These are phyloP conservation scores for Paracoccidioides brasiliensis DNA, from an alignment of 2,329 filamentous ascomycete genomes.

Conservation along the genomic window DNA sequence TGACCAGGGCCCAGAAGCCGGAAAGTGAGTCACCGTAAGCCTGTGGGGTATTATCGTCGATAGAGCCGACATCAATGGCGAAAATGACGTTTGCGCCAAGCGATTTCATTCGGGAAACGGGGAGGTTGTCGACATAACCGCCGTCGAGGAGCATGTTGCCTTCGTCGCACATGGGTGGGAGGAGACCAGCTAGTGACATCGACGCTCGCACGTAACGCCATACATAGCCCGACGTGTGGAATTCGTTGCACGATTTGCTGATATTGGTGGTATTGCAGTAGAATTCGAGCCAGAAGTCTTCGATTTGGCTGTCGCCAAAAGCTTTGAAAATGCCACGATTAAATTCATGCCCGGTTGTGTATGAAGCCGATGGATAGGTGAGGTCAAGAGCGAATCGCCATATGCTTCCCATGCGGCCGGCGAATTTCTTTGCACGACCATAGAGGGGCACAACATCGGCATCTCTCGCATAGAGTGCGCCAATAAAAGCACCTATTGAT, in stretches of 20 bases:
- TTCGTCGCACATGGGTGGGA: slow-evolving; percentile 91
- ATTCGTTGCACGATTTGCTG: slow-evolving; percentile 79
- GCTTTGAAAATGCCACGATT: slow-evolving; percentile 98
- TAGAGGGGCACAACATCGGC: slow-evolving; percentile 96
- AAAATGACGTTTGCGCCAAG: slow-evolving; percentile 90
- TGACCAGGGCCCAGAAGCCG: slow-evolving; percentile 86
- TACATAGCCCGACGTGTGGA: slow-evolving; percentile 90
- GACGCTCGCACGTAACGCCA: slow-evolving; percentile 95
- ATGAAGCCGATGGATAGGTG: slow-evolving; percentile 91
- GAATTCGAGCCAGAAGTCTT: slow-evolving; percentile 97
- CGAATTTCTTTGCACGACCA: slow-evolving; percentile 91
- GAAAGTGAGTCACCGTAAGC: slow-evolving; percentile 87
- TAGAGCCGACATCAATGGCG: slow-evolving; percentile 81
- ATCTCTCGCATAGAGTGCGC: slow-evolving; percentile 87
- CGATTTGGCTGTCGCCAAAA: slow-evolving; percentile 91
- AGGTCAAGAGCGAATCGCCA: slow-evolving; percentile 96
- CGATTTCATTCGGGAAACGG: slow-evolving; percentile 92
- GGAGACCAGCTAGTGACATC: slow-evolving; percentile 85
- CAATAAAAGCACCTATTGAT: slow-evolving; percentile 91
- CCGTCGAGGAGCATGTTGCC: slow-evolving; percentile 94
- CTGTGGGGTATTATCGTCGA: slow-evolving; percentile 87
- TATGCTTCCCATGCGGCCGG: slow-evolving; percentile 96
- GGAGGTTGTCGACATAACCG: slow-evolving; percentile 93
- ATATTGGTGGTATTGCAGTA: slow-evolving; percentile 99
- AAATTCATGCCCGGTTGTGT: slow-evolving; percentile 97